Conservation (phyloP, 768 basidiomycete species). For the Tylopilus balloui region DNA sequence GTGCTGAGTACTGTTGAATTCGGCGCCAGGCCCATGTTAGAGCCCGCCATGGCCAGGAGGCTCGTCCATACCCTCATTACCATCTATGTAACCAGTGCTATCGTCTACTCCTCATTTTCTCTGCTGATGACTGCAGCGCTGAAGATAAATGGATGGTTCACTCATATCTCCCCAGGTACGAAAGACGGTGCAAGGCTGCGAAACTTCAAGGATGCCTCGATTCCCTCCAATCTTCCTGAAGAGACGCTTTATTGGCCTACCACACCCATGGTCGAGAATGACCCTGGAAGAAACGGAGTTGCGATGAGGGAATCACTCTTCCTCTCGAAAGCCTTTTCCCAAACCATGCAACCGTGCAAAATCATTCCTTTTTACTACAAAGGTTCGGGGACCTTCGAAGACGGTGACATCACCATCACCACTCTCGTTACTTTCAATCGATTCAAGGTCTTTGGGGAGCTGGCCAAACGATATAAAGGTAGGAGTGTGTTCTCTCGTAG, state of each 20-base stretch:
- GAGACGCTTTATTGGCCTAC: constrained; percentile 24
- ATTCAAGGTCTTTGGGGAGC: constrained; percentile 62
- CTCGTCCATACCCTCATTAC: constrained; percentile 13
- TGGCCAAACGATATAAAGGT: constrained; percentile 81
- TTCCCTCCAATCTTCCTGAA: constrained; percentile 6
- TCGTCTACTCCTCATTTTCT: constrained; percentile 31
- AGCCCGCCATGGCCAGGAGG: constrained; percentile 8
- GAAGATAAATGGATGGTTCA: constrained; percentile 7
- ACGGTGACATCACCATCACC: constrained; percentile 77
- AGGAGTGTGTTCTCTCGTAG: constrained; percentile 10
- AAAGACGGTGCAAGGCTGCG: background rate
- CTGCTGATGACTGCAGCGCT: constrained; percentile 13
- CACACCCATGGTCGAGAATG: background rate
- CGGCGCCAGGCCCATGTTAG: constrained; percentile 1
- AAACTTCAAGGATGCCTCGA: background rate
- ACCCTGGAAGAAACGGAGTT: constrained; percentile 8
- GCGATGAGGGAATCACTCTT: constrained; percentile 47
- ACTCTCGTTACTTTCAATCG: constrained; percentile 80
- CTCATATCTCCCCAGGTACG: background rate
- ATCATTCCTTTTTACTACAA: constrained; percentile 81
- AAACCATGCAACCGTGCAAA: constrained; percentile 66
- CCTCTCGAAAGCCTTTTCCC: constrained; percentile 66
- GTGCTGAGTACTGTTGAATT: background rate
- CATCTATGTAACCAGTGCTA: constrained; percentile 25
- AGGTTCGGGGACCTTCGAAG: constrained; percentile 50